Conservation (phyloP, 225 moss, liverwort and hornwort species). For the Sphagnum contortum region DNA sequence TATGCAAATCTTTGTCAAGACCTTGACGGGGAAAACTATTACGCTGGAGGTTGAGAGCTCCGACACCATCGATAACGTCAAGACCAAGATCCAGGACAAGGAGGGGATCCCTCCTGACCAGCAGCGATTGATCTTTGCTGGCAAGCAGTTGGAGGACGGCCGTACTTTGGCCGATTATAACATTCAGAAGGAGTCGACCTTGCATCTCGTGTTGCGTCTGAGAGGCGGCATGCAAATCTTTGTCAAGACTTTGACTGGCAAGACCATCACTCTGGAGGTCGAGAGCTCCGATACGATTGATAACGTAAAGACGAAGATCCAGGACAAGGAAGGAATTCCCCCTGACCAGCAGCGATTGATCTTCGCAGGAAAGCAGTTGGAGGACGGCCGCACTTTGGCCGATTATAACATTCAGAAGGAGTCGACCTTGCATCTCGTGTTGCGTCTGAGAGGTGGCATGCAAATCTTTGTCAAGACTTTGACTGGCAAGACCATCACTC, state of each 20-base stretch:
- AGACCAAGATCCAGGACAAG: constrained; percentile 1
- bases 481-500: constrained; percentile 11
- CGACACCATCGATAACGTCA: constrained; percentile 1
- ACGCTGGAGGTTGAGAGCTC: constrained; percentile 2
- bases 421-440: constrained; percentile 4
- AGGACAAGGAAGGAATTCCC: constrained; percentile 11
- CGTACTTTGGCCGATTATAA: constrained; percentile 10
- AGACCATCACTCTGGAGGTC: constrained; percentile 9
- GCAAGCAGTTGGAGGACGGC: constrained; percentile 10
- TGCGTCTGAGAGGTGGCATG: constrained; percentile 8
- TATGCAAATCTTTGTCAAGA: constrained; percentile 23
- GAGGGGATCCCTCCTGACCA: not conserved
- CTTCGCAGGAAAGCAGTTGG: constrained; percentile 8
- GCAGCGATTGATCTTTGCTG: not conserved
- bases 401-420: constrained; percentile 14
- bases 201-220: constrained; percentile 14
- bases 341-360: constrained; percentile 8
- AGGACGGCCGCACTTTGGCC: constrained; percentile 6
- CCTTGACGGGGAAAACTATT: constrained; percentile 4
- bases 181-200: constrained; percentile 9
- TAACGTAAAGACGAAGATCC: constrained; percentile 5
- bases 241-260: constrained; percentile 7
- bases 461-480: constrained; percentile 13
- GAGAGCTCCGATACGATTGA: constrained; percentile 9
- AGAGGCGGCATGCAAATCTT: constrained; percentile 3